Conservation (phyloP, 78 protist genomes). For the Protostelium mycophagum region DNA sequence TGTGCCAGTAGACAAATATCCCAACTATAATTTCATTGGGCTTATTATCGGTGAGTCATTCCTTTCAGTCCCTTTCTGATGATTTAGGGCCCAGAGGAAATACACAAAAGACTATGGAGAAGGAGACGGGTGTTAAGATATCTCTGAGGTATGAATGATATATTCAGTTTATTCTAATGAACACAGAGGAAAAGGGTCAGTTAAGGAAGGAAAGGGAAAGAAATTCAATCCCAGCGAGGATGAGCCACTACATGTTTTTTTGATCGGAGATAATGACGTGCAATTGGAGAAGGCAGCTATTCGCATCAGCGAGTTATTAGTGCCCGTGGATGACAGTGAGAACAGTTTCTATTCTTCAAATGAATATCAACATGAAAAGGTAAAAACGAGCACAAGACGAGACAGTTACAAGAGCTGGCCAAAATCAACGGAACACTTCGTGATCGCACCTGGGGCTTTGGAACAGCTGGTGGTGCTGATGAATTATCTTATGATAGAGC, state of each 20-base stretch:
- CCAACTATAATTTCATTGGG: constrained; percentile 82
- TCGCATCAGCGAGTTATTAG: constrained; percentile 49
- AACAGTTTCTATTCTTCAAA: too few species aligned
- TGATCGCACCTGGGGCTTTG: constrained; percentile 38
- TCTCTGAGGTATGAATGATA: constrained; percentile 6
- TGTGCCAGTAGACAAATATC: constrained; percentile 82
- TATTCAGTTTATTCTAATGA: constrained; percentile 14
- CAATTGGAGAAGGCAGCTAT: constrained; percentile 61
- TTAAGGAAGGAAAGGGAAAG: constrained; percentile 75
- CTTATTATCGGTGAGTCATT: constrained; percentile 46
- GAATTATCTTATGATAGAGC: constrained; percentile 21
- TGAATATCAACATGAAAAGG: too few species aligned
- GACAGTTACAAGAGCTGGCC: constrained; percentile 86
- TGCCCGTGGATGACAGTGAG: constrained; percentile 71
- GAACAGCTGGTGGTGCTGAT: constrained; percentile 14
- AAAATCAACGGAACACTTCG: constrained; percentile 85
- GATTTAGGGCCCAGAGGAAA: constrained; percentile 73
- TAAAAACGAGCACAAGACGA: constrained; percentile 83
- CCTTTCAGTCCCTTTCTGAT: neutral
- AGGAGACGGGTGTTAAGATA: constrained; percentile 78
- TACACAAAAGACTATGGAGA: constrained; percentile 84
- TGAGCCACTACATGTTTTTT: constrained; percentile 74
- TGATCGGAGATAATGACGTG: constrained; percentile 62
- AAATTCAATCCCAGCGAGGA: constrained; percentile 59
- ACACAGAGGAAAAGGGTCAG: constrained; percentile 87